Evolutionary conservation across 2,329 filamentous ascomycete species (phyloP).

Genomic region (Neurospora sp.): DNA sequence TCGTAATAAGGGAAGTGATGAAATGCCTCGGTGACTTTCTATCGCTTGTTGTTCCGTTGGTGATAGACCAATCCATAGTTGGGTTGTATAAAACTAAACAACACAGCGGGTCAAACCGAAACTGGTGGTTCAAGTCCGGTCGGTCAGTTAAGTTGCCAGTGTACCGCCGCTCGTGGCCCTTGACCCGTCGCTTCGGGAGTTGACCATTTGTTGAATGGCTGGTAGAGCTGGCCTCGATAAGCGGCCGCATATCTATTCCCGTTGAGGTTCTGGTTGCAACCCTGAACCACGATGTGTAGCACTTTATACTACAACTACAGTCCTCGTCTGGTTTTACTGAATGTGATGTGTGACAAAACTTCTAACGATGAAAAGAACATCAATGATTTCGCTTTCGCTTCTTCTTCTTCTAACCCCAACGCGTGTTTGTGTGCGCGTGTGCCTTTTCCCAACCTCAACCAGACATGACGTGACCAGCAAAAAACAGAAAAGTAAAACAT

Average conservation of each 20-base stretch:
- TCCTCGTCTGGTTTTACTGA: too few relatives aligned
- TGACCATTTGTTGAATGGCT: background rate
- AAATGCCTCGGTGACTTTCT: too few relatives aligned
- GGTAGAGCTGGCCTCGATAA: background rate
- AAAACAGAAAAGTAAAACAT: background rate
- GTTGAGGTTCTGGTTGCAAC: background rate
- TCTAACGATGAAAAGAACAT: too few relatives aligned
- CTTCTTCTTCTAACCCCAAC: background rate
- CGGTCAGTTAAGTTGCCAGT: too few relatives aligned
- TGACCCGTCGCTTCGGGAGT: background rate
- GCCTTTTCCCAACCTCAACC: background rate
- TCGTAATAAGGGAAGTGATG: background rate
- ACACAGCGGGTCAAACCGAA: too few relatives aligned
- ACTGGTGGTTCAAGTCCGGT: too few relatives aligned
- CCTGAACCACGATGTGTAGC: background rate
- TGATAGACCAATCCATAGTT: too few relatives aligned
- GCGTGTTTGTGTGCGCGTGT: background rate
- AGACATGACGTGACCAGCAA: background rate
- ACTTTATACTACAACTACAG: background rate
- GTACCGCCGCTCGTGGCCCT: background rate
- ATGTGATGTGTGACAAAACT: too few relatives aligned
- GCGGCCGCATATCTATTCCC: background rate
- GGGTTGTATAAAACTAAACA: too few relatives aligned
- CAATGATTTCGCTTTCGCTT: background rate
- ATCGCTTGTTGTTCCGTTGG: too few relatives aligned